These are phyloP conservation scores for Hypoxylon sp. DNA, from an alignment of 2,329 filamentous ascomycete genomes.

Conservation along the genomic window DNA sequence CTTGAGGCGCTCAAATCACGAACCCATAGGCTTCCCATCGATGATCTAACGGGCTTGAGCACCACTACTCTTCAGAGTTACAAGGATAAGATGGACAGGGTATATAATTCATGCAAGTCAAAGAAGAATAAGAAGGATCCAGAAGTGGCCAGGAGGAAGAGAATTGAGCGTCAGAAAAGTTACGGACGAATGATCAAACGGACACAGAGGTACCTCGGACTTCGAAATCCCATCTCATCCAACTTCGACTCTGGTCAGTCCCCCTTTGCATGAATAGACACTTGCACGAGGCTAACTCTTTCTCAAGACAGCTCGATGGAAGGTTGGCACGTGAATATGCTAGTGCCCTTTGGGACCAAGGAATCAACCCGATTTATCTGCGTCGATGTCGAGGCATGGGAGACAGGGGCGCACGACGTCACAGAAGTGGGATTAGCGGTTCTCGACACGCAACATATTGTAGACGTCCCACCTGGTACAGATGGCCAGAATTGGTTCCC, in stretches of 20 bases:
- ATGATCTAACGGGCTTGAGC: slow-evolving; percentile 56
- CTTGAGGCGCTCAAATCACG: slow-evolving; percentile 53
- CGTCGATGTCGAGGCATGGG: slow-evolving; percentile 87
- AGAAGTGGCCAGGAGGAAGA: slow-evolving; percentile 64
- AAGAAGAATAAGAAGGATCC: slow-evolving; percentile 59
- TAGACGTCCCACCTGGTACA: slow-evolving; percentile 70
- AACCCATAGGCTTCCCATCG: slow-evolving; percentile 58
- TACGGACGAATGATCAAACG: slow-evolving; percentile 73
- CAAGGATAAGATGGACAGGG: slow-evolving; percentile 67
- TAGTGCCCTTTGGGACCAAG: slow-evolving; percentile 64
- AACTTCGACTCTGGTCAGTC: slow-evolving; percentile 29
- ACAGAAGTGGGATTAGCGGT: slow-evolving; percentile 90
- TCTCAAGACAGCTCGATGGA: slow-evolving; percentile 26
- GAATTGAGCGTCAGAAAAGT: slow-evolving; percentile 64
- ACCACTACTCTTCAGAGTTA: slow-evolving; percentile 63
- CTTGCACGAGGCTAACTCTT: slow-evolving; percentile 14
- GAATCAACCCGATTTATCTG: slow-evolving; percentile 78
- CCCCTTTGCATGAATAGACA: background rate
- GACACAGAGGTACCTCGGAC: slow-evolving; percentile 78
- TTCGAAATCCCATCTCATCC: slow-evolving; percentile 59
- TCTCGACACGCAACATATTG: slow-evolving; percentile 77
- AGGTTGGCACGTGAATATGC: slow-evolving; percentile 61
- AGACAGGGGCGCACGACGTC: slow-evolving; percentile 74
- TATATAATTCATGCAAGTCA: slow-evolving; percentile 66
- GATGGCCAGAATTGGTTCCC: slow-evolving; percentile 76